Conservation (phyloP, 805 yeast genomes). For the Saccharomycopsis javanensis region DNA sequence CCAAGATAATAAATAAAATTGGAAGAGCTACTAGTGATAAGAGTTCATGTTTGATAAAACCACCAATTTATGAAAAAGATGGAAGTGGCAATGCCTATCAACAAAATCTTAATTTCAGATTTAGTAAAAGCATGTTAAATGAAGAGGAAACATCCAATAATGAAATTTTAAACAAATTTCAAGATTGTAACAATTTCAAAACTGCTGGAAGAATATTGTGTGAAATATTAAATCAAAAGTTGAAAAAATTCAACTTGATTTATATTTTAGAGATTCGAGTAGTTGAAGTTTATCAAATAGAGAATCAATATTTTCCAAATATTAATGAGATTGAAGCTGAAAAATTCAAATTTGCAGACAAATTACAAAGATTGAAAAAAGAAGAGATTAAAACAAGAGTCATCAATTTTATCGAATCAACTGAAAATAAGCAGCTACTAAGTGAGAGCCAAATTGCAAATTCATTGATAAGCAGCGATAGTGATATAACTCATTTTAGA, state of each 20-base stretch:
- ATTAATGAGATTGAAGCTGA: constrained; percentile 38
- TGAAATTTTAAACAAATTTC: constrained; percentile 30
- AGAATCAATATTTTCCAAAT: constrained; percentile 35
- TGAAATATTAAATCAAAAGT: constrained; percentile 28
- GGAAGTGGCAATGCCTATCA: constrained; percentile 56
- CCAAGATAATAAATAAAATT: constrained; percentile 26
- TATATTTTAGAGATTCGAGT: constrained; percentile 43
- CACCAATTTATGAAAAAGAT: constrained; percentile 47
- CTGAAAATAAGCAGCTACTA: constrained; percentile 20
- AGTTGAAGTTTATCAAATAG: constrained; percentile 37
- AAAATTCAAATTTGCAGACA: constrained; percentile 31
- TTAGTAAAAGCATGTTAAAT: constrained; percentile 26
- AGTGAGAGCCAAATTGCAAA: constrained; percentile 14
- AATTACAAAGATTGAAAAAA: constrained; percentile 30
- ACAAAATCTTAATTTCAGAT: constrained; percentile 38
- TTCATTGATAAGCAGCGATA: constrained; percentile 16
- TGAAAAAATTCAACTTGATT: constrained; percentile 32
- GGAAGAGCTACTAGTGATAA: constrained; percentile 52
- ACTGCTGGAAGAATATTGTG: constrained; percentile 35
- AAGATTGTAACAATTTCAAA: constrained; percentile 32
- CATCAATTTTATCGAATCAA: constrained; percentile 31
- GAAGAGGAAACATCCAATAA: constrained; percentile 26
- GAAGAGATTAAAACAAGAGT: constrained; percentile 36
- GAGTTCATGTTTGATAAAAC: constrained; percentile 23
- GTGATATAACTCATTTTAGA: constrained; percentile 31